These are phyloP conservation scores for Lichina pygmaea DNA, from an alignment of 495 filamentous ascomycete genomes.

Conservation along the genomic window DNA sequence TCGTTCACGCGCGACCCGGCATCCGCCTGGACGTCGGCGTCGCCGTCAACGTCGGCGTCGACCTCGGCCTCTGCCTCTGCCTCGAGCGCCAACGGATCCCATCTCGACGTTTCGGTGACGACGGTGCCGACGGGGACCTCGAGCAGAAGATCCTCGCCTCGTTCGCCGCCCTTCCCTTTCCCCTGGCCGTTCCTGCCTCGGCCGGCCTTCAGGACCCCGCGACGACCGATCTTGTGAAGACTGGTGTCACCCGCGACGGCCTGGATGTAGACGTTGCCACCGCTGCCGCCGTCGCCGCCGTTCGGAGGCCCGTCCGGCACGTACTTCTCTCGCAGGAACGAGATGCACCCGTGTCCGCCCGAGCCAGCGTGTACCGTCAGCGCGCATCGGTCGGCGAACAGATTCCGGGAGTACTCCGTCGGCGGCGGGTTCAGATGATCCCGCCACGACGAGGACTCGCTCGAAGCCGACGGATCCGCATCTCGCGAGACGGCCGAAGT, in stretches of 20 bases:
- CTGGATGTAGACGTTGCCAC: slow-evolving; percentile 84
- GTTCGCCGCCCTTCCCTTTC: slow-evolving; percentile 46
- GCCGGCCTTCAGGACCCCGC: slow-evolving; percentile 48
- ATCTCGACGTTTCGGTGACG: slow-evolving; percentile 49
- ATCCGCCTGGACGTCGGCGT: no score
- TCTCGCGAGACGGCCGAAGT: no score
- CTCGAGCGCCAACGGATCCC: slow-evolving; percentile 43
- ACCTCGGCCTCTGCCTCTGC: slow-evolving; percentile 17
- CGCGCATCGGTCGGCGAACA: slow-evolving; percentile 67
- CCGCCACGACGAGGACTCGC: not conserved
- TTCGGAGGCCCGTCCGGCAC: slow-evolving; percentile 78
- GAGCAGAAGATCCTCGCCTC: slow-evolving; percentile 68
- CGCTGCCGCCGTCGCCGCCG: slow-evolving; percentile 78
- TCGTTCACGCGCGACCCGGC: not conserved
- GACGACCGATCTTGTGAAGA: slow-evolving; percentile 68
- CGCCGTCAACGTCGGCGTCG: slow-evolving; percentile 1
- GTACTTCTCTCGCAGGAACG: slow-evolving; percentile 75
- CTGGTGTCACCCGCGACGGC: slow-evolving; percentile 74
- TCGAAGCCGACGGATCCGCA: no score
- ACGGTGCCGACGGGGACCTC: slow-evolving; percentile 85
- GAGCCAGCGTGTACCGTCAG: slow-evolving; percentile 47
- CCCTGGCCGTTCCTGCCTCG: slow-evolving; percentile 69
- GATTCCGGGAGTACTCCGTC: slow-evolving; percentile 52
- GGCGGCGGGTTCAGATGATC: slow-evolving; percentile 31
- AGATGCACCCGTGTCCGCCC: slow-evolving; percentile 79